Evolutionary conservation across 2,329 filamentous ascomycete genomes (phyloP).

Genomic region (Sporothrix inflata): DNA sequence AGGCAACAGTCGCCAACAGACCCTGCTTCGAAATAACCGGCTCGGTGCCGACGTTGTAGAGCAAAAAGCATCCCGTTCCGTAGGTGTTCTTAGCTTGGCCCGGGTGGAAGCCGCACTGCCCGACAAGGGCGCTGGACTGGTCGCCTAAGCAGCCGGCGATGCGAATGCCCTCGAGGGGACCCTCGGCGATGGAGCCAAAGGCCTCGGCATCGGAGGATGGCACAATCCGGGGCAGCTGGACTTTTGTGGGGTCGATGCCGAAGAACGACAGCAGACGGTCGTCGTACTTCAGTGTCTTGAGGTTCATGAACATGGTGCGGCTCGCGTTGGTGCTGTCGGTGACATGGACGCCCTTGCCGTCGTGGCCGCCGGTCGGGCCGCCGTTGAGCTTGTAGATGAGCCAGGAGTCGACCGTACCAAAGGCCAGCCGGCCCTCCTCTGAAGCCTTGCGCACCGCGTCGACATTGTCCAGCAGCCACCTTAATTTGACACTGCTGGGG

Average conservation of each 20-base stretch:
- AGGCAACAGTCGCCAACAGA: conserved; percentile 83
- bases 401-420: conserved; percentile 90
- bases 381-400: conserved; percentile 84
- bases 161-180: conserved; percentile 67
- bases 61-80: conserved; percentile 84
- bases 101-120: conserved; percentile 80
- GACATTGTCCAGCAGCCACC: conserved; percentile 78
- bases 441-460: conserved; percentile 73
- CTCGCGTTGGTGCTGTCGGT: conserved; percentile 89
- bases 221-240: conserved; percentile 80
- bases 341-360: conserved; percentile 63
- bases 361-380: conserved; percentile 58
- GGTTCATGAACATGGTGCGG: conserved; percentile 93
- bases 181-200: conserved; percentile 69
- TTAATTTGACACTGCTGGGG: conserved; percentile 81
- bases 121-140: conserved; percentile 83
- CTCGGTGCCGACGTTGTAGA: conserved; percentile 85
- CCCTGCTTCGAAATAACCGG: conserved; percentile 85
- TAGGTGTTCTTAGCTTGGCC: conserved; percentile 91
- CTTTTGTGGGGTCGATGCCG: conserved; percentile 67
- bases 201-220: conserved; percentile 74
- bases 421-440: conserved; percentile 73
- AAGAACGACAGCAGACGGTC: conserved; percentile 78
- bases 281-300: conserved; percentile 79
- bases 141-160: conserved; percentile 88